These are phyloP conservation scores for Epichloe typhina DNA, from an alignment of 2,329 filamentous ascomycete species.

Conservation along the genomic window DNA sequence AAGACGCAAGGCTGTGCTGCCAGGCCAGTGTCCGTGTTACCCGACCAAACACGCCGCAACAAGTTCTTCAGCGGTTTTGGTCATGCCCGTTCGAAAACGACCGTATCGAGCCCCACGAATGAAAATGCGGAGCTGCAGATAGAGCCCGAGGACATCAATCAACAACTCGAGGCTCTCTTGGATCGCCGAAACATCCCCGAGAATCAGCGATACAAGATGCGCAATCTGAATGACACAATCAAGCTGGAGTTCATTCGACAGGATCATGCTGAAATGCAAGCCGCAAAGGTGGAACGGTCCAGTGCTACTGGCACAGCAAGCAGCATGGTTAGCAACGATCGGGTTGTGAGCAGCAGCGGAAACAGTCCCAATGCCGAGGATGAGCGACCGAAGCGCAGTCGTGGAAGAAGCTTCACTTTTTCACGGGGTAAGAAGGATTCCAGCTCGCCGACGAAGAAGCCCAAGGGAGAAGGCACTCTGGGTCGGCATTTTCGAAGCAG, in stretches of 20 bases:
- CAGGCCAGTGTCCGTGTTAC: conserved; percentile 24
- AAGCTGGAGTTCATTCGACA: conserved; percentile 94
- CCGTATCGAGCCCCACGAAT: conserved; percentile 17
- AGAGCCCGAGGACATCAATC: conserved; percentile 41
- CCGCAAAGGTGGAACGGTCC: conserved; percentile 31
- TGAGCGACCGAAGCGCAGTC: conserved; percentile 36
- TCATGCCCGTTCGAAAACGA: conserved; percentile 25
- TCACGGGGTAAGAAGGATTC: conserved; percentile 51
- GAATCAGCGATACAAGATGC: conserved; percentile 90
- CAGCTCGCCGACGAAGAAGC: conserved; percentile 59
- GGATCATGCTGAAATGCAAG: conserved; percentile 60
- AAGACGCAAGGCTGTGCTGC: conserved; percentile 11
- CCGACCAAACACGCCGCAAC: conserved; percentile 25
- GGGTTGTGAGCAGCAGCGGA: conserved; percentile 14
- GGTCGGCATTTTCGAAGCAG: conserved; percentile 57
- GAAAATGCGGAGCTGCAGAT: conserved; percentile 35
- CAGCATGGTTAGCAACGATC: conserved; percentile 23
- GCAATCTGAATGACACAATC: conserved; percentile 73
- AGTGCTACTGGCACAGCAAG: conserved; percentile 30
- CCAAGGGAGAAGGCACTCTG: conserved; percentile 50
- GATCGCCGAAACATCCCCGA: conserved; percentile 88
- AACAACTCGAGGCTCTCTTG: conserved; percentile 49
- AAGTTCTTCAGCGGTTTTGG: conserved; percentile 21
- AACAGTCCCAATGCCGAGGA: conserved; percentile 28
- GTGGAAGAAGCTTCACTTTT: conserved; percentile 57